phyloP scores from a whole-genome alignment of 2,329 filamentous ascomycete species.

The Colletotrichum acutatum region DNA sequence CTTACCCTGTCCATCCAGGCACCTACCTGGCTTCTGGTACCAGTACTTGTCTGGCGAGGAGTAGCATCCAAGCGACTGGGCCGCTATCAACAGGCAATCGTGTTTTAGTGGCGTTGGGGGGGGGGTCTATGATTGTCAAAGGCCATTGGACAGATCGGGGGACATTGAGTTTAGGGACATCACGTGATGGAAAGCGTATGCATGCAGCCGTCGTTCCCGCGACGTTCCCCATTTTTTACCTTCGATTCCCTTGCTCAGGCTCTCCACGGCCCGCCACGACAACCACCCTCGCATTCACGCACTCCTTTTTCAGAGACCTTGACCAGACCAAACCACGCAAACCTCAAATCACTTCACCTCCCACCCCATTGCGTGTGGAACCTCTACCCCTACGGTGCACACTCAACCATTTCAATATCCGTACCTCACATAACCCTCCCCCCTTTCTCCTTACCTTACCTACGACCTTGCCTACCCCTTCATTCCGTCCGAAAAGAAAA shows the following conservation, averaged over 20 bases:
- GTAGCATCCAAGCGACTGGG: not conserved
- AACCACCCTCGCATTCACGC: not conserved
- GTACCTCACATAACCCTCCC: not conserved
- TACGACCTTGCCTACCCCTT: not conserved
- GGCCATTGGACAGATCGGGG: conserved; percentile 18
- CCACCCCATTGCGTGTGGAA: not conserved
- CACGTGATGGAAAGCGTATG: conserved; percentile 30
- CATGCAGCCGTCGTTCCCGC: conserved; percentile 36
- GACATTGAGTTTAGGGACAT: conserved; percentile 24
- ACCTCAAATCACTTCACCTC: not conserved
- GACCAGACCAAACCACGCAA: too few species aligned
- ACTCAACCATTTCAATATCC: not conserved
- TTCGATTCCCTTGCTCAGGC: conserved; percentile 22
- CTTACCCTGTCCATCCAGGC: not conserved
- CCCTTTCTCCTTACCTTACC: not conserved
- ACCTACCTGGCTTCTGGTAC: not conserved
- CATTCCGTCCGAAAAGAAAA: not conserved
- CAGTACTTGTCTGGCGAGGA: not conserved
- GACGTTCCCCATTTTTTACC: conserved; percentile 28
- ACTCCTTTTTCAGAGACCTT: not conserved
- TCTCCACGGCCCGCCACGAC: conserved; percentile 13
- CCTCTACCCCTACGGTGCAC: not conserved
- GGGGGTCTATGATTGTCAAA: not conserved
- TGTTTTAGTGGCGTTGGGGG: not conserved
- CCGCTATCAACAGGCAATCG: not conserved